phyloP scores from a whole-genome alignment of 2,329 filamentous ascomycete genomes.

The Lasiodiplodia theobromae region DNA sequence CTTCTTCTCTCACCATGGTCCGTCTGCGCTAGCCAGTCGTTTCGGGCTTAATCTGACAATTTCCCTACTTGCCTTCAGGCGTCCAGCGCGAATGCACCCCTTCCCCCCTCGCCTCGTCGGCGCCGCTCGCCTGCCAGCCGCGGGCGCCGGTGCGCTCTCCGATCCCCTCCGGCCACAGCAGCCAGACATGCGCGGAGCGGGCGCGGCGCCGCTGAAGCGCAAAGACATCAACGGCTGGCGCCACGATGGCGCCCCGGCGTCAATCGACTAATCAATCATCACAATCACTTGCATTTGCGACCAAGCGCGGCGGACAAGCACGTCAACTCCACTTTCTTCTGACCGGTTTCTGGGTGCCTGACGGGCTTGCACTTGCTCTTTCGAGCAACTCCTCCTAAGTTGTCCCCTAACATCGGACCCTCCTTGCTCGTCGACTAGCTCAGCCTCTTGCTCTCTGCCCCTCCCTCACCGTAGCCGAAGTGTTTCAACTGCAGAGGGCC shows the following conservation, averaged over 20 bases:
- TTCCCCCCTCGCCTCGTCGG: conserved; percentile 18
- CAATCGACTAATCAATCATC: conserved; percentile 24
- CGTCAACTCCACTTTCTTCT: conserved; percentile 28
- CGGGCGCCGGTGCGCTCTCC: conserved; percentile 12
- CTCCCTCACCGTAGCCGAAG: conserved; percentile 8
- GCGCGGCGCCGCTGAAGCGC: conserved; percentile 19
- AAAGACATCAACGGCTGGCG: conserved; percentile 27
- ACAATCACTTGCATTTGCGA: conserved; percentile 24
- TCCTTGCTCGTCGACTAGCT: conserved; percentile 5
- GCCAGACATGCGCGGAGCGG: conserved; percentile 25
- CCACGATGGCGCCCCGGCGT: conserved; percentile 24
- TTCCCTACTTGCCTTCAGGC: conserved; percentile 17
- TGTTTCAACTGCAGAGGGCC: conserved; percentile 23
- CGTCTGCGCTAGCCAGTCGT: conserved; percentile 1
- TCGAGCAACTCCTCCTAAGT: conserved; percentile 16
- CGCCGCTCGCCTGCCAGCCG: conserved; percentile 16
- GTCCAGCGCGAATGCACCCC: conserved; percentile 13
- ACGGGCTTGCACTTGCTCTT: conserved; percentile 13
- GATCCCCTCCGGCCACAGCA: conserved; percentile 17
- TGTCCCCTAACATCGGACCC: conserved; percentile 13
- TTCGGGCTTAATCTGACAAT: conserved; percentile 26
- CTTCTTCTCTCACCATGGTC: neutral
- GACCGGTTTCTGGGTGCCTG: conserved; percentile 28
- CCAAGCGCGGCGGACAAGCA: conserved; percentile 13
- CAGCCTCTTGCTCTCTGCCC: neutral